Evolutionary conservation across 768 basidiomycete species (phyloP).

Genomic region (Collybia sordida): DNA sequence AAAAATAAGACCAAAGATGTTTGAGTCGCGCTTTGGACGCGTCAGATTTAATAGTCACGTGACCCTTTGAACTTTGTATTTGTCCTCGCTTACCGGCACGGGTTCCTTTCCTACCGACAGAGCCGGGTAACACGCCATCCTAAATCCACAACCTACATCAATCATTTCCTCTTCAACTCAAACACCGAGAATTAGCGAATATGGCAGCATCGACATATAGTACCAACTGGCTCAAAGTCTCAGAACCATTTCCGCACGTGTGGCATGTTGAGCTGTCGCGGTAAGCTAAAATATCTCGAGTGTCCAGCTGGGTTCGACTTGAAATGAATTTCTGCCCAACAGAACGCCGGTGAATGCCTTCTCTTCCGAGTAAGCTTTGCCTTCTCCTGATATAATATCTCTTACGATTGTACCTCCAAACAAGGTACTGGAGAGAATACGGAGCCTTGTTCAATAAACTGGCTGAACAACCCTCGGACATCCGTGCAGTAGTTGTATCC

Average conservation of each 20-base stretch:
- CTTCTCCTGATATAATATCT: neutral
- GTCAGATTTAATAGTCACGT: no score
- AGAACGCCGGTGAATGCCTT: constrained; percentile 74
- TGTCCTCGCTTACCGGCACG: no score
- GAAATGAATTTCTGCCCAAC: neutral
- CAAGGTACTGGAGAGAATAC: constrained; percentile 75
- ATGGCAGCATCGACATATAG: no score
- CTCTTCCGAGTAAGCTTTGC: constrained; percentile 38
- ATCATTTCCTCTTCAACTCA: no score
- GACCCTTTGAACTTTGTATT: no score
- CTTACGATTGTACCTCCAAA: neutral
- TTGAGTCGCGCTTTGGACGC: no score
- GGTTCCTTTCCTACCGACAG: no score
- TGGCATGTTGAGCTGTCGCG: constrained; percentile 45
- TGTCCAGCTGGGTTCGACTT: neutral
- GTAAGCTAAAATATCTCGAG: constrained; percentile 21
- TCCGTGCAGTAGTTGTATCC: constrained; percentile 73
- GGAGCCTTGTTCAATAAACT: constrained; percentile 60
- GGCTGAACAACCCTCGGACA: constrained; percentile 41
- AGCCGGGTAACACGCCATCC: no score
- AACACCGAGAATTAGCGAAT: no score
- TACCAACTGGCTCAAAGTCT: constrained; percentile 44
- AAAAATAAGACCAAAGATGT: no score
- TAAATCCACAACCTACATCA: no score
- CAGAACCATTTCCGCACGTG: constrained; percentile 44